Evolutionary conservation across 2,329 filamentous ascomycete genomes (phyloP).

Genomic region (Neopestalotiopsis sp.): DNA sequence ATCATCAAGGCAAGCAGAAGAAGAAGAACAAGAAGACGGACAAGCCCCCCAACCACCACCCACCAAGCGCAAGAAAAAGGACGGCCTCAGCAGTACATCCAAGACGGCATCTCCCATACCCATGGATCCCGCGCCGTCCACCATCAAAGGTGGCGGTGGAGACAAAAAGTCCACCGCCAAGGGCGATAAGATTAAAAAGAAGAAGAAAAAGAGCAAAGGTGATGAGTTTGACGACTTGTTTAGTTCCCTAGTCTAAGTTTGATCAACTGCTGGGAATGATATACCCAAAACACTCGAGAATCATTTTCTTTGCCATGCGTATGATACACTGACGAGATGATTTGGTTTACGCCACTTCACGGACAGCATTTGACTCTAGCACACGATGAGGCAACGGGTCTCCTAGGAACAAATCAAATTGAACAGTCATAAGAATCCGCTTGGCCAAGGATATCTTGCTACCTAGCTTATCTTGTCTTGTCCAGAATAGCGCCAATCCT

Average conservation of each 20-base stretch:
- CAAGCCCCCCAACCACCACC: slow-evolving; percentile 5
- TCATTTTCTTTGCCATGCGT: no score
- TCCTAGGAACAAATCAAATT: no score
- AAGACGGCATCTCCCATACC: neutral
- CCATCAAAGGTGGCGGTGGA: slow-evolving; percentile 18
- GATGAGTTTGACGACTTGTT: slow-evolving; percentile 81
- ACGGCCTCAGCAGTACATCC: slow-evolving; percentile 15
- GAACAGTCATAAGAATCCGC: no score
- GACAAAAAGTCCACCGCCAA: slow-evolving; percentile 20
- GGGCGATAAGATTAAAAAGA: slow-evolving; percentile 40
- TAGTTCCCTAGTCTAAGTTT: slow-evolving; percentile 53
- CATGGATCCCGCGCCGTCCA: neutral
- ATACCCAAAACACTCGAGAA: no score
- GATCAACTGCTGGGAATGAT: no score
- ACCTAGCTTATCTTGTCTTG: neutral
- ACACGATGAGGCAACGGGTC: no score
- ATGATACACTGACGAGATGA: neutral
- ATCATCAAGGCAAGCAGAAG: no score
- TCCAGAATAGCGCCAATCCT: slow-evolving; percentile 6
- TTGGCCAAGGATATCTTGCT: neutral
- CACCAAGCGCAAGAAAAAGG: slow-evolving; percentile 19
- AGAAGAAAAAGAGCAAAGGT: slow-evolving; percentile 61
- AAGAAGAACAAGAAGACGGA: neutral
- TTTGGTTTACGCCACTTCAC: neutral
- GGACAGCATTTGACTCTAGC: neutral